Conservation (phyloP, 768 basidiomycete genomes). For the Tulasnella sp. region DNA sequence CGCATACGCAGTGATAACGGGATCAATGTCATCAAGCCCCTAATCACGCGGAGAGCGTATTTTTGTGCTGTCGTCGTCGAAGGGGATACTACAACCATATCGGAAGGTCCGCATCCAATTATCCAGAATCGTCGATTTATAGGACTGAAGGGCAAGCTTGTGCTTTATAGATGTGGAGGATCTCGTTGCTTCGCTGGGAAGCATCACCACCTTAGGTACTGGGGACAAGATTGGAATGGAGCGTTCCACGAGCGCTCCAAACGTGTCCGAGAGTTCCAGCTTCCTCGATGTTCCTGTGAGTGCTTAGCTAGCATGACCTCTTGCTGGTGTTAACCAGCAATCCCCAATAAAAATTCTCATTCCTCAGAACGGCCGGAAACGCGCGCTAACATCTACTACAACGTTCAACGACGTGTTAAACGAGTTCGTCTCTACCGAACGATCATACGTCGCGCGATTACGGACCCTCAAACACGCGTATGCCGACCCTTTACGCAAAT, state of each 20-base stretch:
- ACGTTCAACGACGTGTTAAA: conserved; percentile 65
- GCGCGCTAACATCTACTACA: conserved; percentile 52
- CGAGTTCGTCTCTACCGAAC: conserved; percentile 83
- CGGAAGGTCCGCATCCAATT: conserved; percentile 40
- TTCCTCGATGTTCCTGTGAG: conserved; percentile 3
- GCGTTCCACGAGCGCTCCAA: conserved; percentile 14
- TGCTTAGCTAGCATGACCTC: too few relatives aligned
- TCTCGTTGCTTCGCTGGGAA: conserved; percentile 66
- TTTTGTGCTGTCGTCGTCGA: conserved; percentile 87
- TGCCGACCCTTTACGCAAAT: conserved; percentile 81
- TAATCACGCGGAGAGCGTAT: conserved; percentile 67
- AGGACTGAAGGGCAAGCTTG: conserved; percentile 12
- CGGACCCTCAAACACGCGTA: conserved; percentile 71
- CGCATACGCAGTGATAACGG: conserved; percentile 16
- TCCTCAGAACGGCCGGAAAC: conserved; percentile 35
- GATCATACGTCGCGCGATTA: conserved; percentile 76
- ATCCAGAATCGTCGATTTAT: conserved; percentile 20
- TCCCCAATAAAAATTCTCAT: neutral
- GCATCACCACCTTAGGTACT: conserved; percentile 34
- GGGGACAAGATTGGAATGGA: conserved; percentile 3
- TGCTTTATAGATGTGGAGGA: conserved; percentile 70
- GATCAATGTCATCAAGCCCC: conserved; percentile 22
- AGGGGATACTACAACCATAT: conserved; percentile 60
- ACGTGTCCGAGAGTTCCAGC: conserved; percentile 1
- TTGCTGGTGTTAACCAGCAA: neutral